A percentile compares a stretch with the other conserved stretches of the same genome.
phyloP scores from a whole-genome alignment of 169 alveolate species.

The Miamiensis avidus region DNA sequence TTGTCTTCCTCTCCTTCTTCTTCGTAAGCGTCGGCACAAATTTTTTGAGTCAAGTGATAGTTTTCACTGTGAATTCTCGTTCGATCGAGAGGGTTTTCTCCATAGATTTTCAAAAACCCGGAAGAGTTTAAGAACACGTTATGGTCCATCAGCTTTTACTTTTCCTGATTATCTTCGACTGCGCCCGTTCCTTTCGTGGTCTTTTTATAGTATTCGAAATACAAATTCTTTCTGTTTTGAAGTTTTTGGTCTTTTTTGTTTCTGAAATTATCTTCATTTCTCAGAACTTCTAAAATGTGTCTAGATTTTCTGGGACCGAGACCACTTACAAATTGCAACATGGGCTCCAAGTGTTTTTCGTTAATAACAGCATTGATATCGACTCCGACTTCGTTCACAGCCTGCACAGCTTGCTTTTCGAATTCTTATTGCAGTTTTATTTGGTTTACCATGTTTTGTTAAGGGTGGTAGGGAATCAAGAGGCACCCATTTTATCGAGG shows the following conservation, averaged over 20 bases:
- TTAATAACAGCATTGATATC: neutral
- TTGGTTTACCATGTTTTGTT: slow-evolving; percentile 8
- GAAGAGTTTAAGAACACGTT: neutral
- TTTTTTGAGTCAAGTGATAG: neutral
- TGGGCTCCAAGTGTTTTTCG: neutral
- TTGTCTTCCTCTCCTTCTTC: neutral
- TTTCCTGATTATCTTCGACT: neutral
- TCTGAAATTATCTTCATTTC: too few species aligned
- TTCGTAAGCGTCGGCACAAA: neutral
- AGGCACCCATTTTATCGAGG: slow-evolving; percentile 38
- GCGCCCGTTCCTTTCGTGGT: neutral
- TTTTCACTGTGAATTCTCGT: neutral
- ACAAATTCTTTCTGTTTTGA: too few species aligned
- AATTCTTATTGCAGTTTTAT: neutral
- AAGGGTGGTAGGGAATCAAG: slow-evolving; percentile 36
- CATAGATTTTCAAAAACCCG: neutral
- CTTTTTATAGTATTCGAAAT: neutral
- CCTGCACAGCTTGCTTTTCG: neutral
- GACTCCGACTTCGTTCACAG: neutral
- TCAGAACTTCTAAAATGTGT: too few species aligned
- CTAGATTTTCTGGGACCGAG: too few species aligned
- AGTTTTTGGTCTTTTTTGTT: too few species aligned
- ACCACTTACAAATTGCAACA: neutral
- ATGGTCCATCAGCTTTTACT: neutral
- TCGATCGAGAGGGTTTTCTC: neutral